These are phyloP conservation scores for Coniochaeta hoffmannii DNA, from an alignment of 2,329 filamentous ascomycete species.

Conservation along the genomic window DNA sequence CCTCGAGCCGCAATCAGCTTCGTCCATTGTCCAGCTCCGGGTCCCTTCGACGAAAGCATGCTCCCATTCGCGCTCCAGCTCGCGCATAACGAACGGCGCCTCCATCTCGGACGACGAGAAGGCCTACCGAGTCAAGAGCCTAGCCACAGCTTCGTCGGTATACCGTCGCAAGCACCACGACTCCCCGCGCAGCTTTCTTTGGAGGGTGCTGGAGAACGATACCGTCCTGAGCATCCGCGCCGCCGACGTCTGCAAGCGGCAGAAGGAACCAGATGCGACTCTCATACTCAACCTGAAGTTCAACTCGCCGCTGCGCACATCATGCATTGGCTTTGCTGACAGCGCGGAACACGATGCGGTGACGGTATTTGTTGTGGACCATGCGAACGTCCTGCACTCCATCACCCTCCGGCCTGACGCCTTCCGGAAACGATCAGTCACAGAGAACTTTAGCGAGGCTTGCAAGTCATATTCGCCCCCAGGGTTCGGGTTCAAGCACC, in stretches of 20 bases:
- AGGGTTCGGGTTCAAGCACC: constrained; percentile 68
- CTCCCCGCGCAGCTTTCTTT: constrained; percentile 80
- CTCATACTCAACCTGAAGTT: constrained; percentile 75
- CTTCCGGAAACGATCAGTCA: constrained; percentile 62
- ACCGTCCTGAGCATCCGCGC: constrained; percentile 75
- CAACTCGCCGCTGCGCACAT: constrained; percentile 61
- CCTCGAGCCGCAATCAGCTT: constrained; percentile 63
- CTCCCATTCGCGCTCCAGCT: constrained; percentile 12
- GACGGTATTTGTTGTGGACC: constrained; percentile 72
- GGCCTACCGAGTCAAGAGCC: constrained; percentile 61
- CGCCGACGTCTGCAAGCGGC: constrained; percentile 69
- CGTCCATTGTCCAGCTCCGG: constrained; percentile 63
- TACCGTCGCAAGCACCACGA: constrained; percentile 73
- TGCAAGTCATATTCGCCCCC: constrained; percentile 68
- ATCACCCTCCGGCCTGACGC: constrained; percentile 76
- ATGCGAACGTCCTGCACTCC: constrained; percentile 72
- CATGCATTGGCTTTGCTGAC: constrained; percentile 79
- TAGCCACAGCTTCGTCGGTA: constrained; percentile 73
- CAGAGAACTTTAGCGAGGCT: constrained; percentile 68
- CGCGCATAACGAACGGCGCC: constrained; percentile 29
- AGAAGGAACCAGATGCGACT: constrained; percentile 57
- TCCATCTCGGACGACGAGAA: constrained; percentile 58
- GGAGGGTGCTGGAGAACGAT: constrained; percentile 78
- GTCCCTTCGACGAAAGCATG: constrained; percentile 52
- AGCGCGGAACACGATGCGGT: constrained; percentile 69